These are phyloP conservation scores for Candida insectorum DNA, from an alignment of 805 yeast species.

Conservation along the genomic window DNA sequence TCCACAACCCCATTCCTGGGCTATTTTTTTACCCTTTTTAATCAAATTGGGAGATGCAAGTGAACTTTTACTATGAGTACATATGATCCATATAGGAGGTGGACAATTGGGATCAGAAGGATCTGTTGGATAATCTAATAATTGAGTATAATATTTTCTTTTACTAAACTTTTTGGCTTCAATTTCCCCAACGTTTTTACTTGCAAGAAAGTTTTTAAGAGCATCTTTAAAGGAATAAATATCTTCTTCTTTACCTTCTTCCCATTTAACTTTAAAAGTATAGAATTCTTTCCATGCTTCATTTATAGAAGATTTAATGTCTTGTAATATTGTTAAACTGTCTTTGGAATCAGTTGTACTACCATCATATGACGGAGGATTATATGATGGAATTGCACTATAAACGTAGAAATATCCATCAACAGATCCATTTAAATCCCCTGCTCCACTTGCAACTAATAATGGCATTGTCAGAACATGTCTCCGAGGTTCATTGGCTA, in stretches of 20 bases:
- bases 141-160: conserved; percentile 15
- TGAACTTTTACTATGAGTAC: conserved; percentile 58
- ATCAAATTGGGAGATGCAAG: conserved; percentile 60
- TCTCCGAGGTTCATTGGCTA: conserved; percentile 60
- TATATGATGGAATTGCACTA: conserved; percentile 60
- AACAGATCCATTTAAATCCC: conserved; percentile 71
- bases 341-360: background rate
- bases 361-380: conserved; percentile 55
- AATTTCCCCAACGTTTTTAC: conserved; percentile 22
- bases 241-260: conserved; percentile 65
- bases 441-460: conserved; percentile 74
- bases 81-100: conserved; percentile 68
- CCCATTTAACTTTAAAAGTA: conserved; percentile 54
- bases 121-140: conserved; percentile 26
- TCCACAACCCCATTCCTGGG: conserved; percentile 61
- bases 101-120: conserved; percentile 34
- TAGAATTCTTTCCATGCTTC: conserved; percentile 75
- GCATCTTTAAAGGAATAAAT: conserved; percentile 58
- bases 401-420: conserved; percentile 72
- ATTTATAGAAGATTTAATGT: conserved; percentile 53
- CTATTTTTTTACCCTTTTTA: conserved; percentile 55
- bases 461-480: conserved; percentile 66
- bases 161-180: conserved; percentile 22
- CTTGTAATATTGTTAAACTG: conserved; percentile 7
- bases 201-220: conserved; percentile 56